Conservation (phyloP, 441 rosid species). For the Gossypium schwendimanii region DNA sequence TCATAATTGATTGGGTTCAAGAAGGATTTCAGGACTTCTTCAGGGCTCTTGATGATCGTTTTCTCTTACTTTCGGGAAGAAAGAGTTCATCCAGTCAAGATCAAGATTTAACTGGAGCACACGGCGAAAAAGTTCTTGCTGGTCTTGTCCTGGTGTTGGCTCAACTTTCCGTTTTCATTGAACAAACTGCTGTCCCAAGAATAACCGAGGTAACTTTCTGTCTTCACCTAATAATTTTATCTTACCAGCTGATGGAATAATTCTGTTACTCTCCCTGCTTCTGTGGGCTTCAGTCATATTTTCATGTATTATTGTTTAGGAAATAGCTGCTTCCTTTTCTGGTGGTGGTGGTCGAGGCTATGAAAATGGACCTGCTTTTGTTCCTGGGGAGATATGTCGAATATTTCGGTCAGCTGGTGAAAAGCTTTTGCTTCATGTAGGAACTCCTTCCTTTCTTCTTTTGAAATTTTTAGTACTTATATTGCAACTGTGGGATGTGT, state of each 20-base stretch:
- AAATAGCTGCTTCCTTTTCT: conserved; percentile 76
- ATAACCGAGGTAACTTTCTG: conserved; percentile 66
- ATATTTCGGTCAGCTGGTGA: conserved; percentile 78
- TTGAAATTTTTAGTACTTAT: conserved; percentile 4
- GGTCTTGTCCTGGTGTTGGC: conserved; percentile 83
- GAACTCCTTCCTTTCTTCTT: conserved; percentile 16
- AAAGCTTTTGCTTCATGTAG: conserved; percentile 78
- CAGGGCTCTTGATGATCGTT: conserved; percentile 52
- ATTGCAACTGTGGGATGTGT: background rate
- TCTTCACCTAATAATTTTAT: conserved; percentile 17
- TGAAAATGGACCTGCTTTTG: conserved; percentile 77
- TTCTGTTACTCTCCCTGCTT: conserved; percentile 9
- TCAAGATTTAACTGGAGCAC: conserved; percentile 35
- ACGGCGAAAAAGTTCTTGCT: conserved; percentile 48
- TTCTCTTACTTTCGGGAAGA: conserved; percentile 70
- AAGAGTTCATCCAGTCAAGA: conserved; percentile 41
- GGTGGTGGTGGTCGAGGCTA: conserved; percentile 57
- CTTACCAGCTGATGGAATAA: background rate
- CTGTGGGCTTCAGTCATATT: conserved; percentile 13
- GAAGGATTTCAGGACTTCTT: conserved; percentile 94
- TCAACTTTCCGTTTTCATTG: conserved; percentile 77
- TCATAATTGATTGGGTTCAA: conserved; percentile 68
- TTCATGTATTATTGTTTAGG: conserved; percentile 43
- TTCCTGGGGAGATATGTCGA: conserved; percentile 88
- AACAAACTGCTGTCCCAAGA: conserved; percentile 79